phyloP scores from a whole-genome alignment of 2,329 filamentous ascomycete genomes.

The Trichoderma atrobrunneum region DNA sequence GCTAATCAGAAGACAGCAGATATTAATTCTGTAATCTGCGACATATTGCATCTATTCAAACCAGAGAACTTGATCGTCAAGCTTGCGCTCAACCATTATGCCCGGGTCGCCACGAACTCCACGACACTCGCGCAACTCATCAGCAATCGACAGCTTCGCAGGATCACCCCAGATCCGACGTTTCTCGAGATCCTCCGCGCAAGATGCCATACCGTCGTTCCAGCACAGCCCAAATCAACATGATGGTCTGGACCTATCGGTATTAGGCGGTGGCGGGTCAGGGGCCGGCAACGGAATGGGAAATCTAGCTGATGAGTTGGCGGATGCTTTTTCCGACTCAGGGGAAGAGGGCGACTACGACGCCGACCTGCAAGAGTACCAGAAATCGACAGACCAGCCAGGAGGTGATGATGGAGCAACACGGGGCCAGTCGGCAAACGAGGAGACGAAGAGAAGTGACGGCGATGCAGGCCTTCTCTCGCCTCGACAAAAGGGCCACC shows the following conservation, averaged over 20 bases:
- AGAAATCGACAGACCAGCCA: not conserved
- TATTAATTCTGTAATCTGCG: not conserved
- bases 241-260: slow-evolving; percentile 46
- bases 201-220: slow-evolving; percentile 49
- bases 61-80: not conserved
- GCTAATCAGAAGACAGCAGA: not conserved
- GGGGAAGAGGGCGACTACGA: slow-evolving; percentile 56
- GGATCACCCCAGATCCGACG: slow-evolving; percentile 47
- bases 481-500: slow-evolving; percentile 45
- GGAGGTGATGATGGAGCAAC: not conserved
- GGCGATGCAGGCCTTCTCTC: slow-evolving; percentile 46
- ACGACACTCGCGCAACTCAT: slow-evolving; percentile 58
- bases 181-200: slow-evolving; percentile 50
- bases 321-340: slow-evolving; percentile 67
- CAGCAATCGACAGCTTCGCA: slow-evolving; percentile 49
- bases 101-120: slow-evolving; percentile 53
- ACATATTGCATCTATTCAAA: not conserved
- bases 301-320: slow-evolving; percentile 78
- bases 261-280: slow-evolving; percentile 43
- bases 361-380: slow-evolving; percentile 32
- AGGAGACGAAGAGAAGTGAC: slow-evolving; percentile 33
- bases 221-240: slow-evolving; percentile 49
- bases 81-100: slow-evolving; percentile 27
- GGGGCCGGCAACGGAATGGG: slow-evolving; percentile 59
- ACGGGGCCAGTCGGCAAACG: slow-evolving; percentile 28